These are phyloP conservation scores for Helianthus tuberosus DNA, from an alignment of 129 eudicot species.

Conservation along the genomic window DNA sequence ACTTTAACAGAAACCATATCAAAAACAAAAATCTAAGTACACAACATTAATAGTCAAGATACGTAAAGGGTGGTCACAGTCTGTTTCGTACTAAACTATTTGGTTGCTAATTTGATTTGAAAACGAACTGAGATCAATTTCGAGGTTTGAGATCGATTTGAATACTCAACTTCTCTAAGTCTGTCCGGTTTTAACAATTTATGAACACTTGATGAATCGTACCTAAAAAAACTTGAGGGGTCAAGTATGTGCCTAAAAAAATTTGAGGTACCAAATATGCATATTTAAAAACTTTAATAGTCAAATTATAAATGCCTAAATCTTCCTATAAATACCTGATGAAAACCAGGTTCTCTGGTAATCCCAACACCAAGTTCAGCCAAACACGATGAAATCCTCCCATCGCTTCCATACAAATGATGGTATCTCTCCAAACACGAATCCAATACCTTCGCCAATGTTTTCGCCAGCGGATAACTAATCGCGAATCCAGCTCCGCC, in stretches of 20 bases:
- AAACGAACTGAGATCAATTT: too few relatives aligned
- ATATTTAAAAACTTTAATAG: background rate
- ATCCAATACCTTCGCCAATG: conserved; percentile 78
- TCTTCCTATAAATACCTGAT: conserved; percentile 51
- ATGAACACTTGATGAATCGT: too few relatives aligned
- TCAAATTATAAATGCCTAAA: background rate
- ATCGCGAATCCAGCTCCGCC: conserved; percentile 95
- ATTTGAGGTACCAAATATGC: background rate
- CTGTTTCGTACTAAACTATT: too few relatives aligned
- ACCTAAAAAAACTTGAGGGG: too few relatives aligned
- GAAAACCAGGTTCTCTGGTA: conserved; percentile 78
- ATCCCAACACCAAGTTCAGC: conserved; percentile 83
- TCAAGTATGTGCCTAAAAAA: background rate
- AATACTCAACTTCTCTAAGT: too few relatives aligned
- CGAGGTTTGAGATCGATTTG: too few relatives aligned
- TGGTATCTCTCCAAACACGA: conserved; percentile 77
- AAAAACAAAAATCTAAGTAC: background rate
- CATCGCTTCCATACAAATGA: conserved; percentile 86
- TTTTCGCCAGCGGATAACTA: conserved; percentile 80
- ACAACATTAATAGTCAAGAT: background rate
- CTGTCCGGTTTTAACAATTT: too few relatives aligned
- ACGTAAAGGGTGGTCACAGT: too few relatives aligned
- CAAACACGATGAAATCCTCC: conserved; percentile 72
- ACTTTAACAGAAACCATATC: background rate
- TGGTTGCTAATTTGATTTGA: too few relatives aligned